phyloP scores from a whole-genome alignment of 1,284 basidiomycete species.

The Rhizopogon hawkerae region DNA sequence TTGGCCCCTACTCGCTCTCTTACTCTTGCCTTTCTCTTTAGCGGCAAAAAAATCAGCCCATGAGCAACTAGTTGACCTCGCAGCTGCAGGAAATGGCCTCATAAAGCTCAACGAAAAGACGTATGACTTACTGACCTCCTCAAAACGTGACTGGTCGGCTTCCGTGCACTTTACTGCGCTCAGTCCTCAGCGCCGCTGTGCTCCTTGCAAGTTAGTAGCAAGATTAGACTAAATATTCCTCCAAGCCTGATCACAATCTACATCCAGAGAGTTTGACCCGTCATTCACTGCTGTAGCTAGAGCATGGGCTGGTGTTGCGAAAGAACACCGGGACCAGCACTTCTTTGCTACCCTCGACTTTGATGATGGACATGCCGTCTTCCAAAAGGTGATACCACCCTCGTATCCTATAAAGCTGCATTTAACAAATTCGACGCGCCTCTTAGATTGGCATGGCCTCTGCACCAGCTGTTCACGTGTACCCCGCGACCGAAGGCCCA shows the following conservation, averaged over 20 bases:
- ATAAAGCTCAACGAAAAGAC: constrained; percentile 68
- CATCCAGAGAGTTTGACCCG: constrained; percentile 72
- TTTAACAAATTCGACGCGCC: constrained; percentile 8
- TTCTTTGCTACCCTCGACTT: constrained; percentile 94
- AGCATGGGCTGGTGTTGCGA: constrained; percentile 62
- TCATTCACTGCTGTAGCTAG: constrained; percentile 72
- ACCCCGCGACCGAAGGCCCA: constrained; percentile 66
- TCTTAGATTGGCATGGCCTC: constrained; percentile 56
- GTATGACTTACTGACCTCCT: constrained; percentile 68
- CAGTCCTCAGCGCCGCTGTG: constrained; percentile 66
- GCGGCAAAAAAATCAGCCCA: constrained; percentile 33
- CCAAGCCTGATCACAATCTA: background rate
- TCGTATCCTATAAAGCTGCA: background rate
- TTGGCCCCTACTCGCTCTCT: constrained; percentile 37
- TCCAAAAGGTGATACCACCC: constrained; percentile 61
- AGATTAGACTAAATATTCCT: background rate
- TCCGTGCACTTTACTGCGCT: constrained; percentile 82
- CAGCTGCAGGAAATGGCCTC: constrained; percentile 64
- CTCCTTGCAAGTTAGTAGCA: constrained; percentile 62
- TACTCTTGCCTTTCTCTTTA: constrained; percentile 37
- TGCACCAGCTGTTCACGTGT: constrained; percentile 78
- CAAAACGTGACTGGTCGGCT: constrained; percentile 77
- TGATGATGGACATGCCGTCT: constrained; percentile 63
- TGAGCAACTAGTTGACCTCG: constrained; percentile 54
- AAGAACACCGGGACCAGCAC: constrained; percentile 62